phyloP scores from a whole-genome alignment of 2,329 filamentous ascomycete species.

The Calonectria hawksworthii region DNA sequence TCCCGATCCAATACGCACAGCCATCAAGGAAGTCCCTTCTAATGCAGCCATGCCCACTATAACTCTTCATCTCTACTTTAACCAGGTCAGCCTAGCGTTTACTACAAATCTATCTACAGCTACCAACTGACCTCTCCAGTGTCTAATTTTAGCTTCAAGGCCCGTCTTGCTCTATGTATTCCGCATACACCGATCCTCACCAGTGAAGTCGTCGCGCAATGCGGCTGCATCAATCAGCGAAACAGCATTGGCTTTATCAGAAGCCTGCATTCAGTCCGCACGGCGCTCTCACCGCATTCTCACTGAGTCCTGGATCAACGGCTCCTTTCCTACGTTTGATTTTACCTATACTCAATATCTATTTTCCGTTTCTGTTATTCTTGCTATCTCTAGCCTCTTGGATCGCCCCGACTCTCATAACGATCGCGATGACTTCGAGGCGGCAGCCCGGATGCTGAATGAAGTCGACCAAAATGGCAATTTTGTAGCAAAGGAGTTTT shows the following conservation, averaged over 20 bases:
- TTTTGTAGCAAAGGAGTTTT: neutral
- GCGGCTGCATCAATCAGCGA: neutral
- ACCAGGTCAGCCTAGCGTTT: neutral
- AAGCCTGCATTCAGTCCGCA: neutral
- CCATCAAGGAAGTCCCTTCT: neutral
- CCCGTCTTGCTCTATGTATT: neutral
- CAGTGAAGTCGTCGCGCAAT: neutral
- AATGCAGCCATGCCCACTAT: neutral
- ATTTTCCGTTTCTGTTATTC: neutral
- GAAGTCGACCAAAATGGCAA: neutral
- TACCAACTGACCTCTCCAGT: neutral
- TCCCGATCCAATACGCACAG: neutral
- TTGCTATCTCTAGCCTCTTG: neutral
- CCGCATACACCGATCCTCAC: neutral
- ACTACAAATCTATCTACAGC: neutral
- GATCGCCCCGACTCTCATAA: neutral
- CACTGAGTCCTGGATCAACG: neutral
- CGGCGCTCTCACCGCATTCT: neutral
- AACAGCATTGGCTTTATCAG: neutral
- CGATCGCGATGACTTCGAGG: neutral
- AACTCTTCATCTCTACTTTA: neutral
- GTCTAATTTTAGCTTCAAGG: neutral
- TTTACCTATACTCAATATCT: neutral
- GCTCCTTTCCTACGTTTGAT: neutral
- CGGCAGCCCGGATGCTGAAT: neutral